phyloP scores from a whole-genome alignment of 2,329 filamentous ascomycete genomes.

The Claviceps capensis region DNA sequence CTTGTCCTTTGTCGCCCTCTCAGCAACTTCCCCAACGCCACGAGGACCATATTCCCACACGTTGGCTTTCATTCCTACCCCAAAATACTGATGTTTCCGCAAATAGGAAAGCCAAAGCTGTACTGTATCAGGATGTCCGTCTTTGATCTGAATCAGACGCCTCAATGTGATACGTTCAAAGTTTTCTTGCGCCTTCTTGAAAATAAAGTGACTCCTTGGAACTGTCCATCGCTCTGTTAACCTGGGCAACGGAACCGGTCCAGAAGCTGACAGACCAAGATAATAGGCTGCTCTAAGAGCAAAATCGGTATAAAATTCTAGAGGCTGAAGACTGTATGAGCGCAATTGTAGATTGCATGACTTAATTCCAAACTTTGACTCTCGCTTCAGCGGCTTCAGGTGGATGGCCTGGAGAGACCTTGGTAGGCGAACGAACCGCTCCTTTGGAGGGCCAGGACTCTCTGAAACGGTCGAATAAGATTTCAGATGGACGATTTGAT shows the following conservation, averaged over 20 bases:
- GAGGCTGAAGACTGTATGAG: slow-evolving; percentile 77
- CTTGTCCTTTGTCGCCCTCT: slow-evolving; percentile 13
- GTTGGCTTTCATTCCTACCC: slow-evolving; percentile 98
- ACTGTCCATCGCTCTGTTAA: slow-evolving; percentile 93
- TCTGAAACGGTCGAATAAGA: not conserved
- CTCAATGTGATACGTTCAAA: slow-evolving; percentile 84
- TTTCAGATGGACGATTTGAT: not conserved
- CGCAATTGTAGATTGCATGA: slow-evolving; percentile 85
- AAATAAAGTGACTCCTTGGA: slow-evolving; percentile 75
- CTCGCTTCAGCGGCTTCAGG: slow-evolving; percentile 66
- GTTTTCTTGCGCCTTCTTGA: slow-evolving; percentile 97
- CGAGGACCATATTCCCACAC: slow-evolving; percentile 75
- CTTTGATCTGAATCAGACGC: slow-evolving; percentile 80
- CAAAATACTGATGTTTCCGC: slow-evolving; percentile 82
- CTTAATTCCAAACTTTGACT: slow-evolving; percentile 62
- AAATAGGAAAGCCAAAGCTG: slow-evolving; percentile 88
- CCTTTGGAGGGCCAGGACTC: not conserved
- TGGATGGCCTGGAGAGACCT: slow-evolving; percentile 76
- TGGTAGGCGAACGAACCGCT: slow-evolving; percentile 42
- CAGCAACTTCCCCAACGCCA: slow-evolving; percentile 34
- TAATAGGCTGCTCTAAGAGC: slow-evolving; percentile 91
- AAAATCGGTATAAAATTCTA: slow-evolving; percentile 93
- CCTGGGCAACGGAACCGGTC: slow-evolving; percentile 73
- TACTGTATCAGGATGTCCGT: slow-evolving; percentile 78
- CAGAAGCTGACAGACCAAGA: slow-evolving; percentile 70